Evolutionary conservation across 2,329 filamentous ascomycete species (phyloP).

Genomic region (Colletotrichum plurivorum): DNA sequence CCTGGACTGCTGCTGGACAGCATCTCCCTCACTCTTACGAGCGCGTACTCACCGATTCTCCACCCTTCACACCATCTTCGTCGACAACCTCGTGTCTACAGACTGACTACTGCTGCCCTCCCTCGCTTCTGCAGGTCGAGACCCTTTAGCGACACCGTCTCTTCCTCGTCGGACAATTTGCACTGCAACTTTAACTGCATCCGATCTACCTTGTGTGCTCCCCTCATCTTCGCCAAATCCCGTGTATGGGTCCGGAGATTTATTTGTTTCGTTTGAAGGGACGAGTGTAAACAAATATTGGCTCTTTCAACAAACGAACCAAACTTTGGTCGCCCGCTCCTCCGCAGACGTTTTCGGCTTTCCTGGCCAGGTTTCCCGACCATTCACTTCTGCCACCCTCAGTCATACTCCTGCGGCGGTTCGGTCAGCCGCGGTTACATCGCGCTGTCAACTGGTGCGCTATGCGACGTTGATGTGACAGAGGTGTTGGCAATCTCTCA

Average conservation of each 20-base stretch:
- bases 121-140: slow-evolving; percentile 12
- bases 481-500: slow-evolving; percentile 17
- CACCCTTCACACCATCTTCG: slow-evolving; percentile 21
- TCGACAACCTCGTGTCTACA: slow-evolving; percentile 7
- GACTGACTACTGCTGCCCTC: background rate
- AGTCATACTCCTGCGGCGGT: slow-evolving; percentile 17
- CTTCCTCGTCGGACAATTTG: slow-evolving; percentile 13
- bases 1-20: background rate
- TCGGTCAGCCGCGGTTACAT: slow-evolving; percentile 35
- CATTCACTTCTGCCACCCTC: slow-evolving; percentile 4
- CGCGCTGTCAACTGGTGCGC: slow-evolving; percentile 13
- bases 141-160: background rate
- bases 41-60: slow-evolving; percentile 23
- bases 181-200: slow-evolving; percentile 15
- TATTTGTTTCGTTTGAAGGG: slow-evolving; percentile 37
- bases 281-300: background rate
- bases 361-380: slow-evolving; percentile 11
- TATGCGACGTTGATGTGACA: slow-evolving; percentile 16
- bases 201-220: slow-evolving; percentile 3
- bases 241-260: slow-evolving; percentile 29
- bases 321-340: background rate
- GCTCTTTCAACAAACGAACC: slow-evolving; percentile 4
- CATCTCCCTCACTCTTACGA: slow-evolving; percentile 8
- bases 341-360: background rate
- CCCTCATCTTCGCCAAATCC: slow-evolving; percentile 22